phyloP scores from a whole-genome alignment of 441 rosid genomes.

The Populus hybrid region DNA sequence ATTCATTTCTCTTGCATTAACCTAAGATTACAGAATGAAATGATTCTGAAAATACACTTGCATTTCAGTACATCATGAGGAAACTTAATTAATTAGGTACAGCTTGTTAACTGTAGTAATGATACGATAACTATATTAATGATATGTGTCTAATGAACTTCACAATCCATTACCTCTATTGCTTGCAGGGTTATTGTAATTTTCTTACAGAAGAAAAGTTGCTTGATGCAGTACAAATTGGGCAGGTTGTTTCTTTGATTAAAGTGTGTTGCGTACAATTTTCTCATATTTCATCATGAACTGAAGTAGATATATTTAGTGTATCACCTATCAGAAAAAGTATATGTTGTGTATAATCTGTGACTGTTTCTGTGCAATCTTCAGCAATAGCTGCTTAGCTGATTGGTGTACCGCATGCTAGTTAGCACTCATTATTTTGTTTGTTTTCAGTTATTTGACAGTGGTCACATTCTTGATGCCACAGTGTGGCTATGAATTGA shows the following conservation, averaged over 20 bases:
- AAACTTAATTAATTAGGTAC: neutral
- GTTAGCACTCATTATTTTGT: neutral
- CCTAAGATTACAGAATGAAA: neutral
- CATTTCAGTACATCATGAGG: neutral
- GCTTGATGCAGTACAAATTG: slow-evolving; percentile 87
- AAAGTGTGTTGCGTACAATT: neutral
- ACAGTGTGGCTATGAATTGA: neutral
- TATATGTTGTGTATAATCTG: neutral
- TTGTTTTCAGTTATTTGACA: neutral
- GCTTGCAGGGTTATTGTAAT: slow-evolving; percentile 82
- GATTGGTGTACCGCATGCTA: neutral
- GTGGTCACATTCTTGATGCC: neutral
- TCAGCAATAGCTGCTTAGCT: neutral
- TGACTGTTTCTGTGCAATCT: neutral
- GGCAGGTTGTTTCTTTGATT: slow-evolving; percentile 66
- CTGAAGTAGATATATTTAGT: neutral
- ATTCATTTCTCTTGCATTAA: neutral
- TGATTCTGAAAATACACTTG: neutral
- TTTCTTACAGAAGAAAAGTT: slow-evolving; percentile 92
- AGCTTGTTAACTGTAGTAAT: neutral
- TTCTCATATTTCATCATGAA: neutral
- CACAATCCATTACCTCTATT: neutral
- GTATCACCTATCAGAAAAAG: neutral
- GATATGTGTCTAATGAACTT: neutral
- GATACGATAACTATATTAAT: neutral